A percentile compares a stretch with the other conserved stretches of the same genome.
Evolutionary conservation across 768 basidiomycete species (phyloP).

Genomic region (Suillus subaureus): DNA sequence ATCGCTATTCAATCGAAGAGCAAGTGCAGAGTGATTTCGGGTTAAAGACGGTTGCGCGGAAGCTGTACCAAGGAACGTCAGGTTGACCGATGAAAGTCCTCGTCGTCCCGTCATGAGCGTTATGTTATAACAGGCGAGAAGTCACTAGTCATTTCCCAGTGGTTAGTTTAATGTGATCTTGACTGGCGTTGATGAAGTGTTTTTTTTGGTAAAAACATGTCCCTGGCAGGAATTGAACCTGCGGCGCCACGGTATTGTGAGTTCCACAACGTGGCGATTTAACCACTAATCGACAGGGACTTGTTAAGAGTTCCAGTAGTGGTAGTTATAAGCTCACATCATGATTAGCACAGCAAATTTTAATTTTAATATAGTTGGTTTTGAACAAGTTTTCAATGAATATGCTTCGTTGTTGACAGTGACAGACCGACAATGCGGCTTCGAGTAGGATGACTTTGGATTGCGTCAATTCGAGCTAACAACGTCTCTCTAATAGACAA

Average conservation of each 20-base stretch:
- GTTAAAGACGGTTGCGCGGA: slow-evolving; percentile 82
- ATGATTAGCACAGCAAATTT: too few relatives aligned
- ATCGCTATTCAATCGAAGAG: slow-evolving; percentile 64
- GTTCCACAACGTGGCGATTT: slow-evolving; percentile 44
- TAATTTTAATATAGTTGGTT: too few relatives aligned
- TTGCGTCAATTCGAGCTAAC: too few relatives aligned
- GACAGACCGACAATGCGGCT: too few relatives aligned
- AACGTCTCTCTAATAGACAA: not conserved
- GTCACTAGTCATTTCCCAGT: not conserved
- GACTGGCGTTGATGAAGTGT: too few relatives aligned
- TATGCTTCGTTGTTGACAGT: too few relatives aligned
- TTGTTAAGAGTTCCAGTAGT: not conserved
- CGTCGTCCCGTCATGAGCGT: slow-evolving; percentile 16
- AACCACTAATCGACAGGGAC: slow-evolving; percentile 47
- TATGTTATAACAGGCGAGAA: not conserved
- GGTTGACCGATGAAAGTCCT: slow-evolving; percentile 41
- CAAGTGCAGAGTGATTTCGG: slow-evolving; percentile 75
- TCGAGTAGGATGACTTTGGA: not conserved
- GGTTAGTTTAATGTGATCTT: not conserved
- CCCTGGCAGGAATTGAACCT: slow-evolving; percentile 43
- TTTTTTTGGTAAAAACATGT: slow-evolving; percentile 27
- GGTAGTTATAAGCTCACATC: not conserved
- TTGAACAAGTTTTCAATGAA: too few relatives aligned
- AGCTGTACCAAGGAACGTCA: slow-evolving; percentile 82
- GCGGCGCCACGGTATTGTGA: slow-evolving; percentile 39